Evolutionary conservation across 2,329 filamentous ascomycete genomes (phyloP).

Genomic region (Ilyonectria sp.): DNA sequence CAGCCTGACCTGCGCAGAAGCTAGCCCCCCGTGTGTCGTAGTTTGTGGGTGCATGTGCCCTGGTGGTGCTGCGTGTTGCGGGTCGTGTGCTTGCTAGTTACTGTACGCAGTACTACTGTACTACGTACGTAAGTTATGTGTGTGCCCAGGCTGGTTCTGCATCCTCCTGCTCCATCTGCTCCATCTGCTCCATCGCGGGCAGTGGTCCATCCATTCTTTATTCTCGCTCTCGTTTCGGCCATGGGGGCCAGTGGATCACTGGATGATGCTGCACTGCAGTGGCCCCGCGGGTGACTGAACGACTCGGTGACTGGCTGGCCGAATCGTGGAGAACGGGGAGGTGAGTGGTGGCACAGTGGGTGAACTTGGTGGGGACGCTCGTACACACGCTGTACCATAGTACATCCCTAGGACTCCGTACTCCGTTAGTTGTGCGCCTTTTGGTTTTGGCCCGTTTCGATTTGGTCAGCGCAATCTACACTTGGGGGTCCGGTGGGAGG

Average conservation of each 20-base stretch:
- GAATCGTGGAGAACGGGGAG: neutral
- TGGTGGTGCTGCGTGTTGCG: neutral
- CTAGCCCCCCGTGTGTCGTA: slow-evolving; percentile 17
- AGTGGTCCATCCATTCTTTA: neutral
- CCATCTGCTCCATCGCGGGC: slow-evolving; percentile 18
- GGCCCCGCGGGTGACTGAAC: neutral
- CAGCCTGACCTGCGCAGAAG: slow-evolving; percentile 17
- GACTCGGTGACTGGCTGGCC: slow-evolving; percentile 1
- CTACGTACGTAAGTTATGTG: neutral
- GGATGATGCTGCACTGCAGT: slow-evolving; percentile 5
- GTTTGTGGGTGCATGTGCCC: slow-evolving; percentile 5
- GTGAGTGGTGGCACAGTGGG: neutral
- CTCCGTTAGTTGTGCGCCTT: neutral
- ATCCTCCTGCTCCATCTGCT: neutral
- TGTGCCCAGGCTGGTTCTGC: neutral
- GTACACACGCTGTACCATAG: neutral
- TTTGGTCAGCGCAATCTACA: slow-evolving; percentile 38
- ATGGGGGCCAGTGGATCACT: neutral
- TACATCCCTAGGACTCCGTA: no score
- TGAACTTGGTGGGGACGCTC: neutral
- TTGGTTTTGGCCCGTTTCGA: slow-evolving; percentile 25
- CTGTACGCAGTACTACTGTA: neutral
- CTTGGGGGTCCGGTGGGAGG: slow-evolving; percentile 9
- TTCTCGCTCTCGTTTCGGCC: slow-evolving; percentile 2
- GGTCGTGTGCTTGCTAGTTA: neutral